These are phyloP conservation scores for Sonneratia alba DNA, from an alignment of 345 rosid species.

Conservation along the genomic window DNA sequence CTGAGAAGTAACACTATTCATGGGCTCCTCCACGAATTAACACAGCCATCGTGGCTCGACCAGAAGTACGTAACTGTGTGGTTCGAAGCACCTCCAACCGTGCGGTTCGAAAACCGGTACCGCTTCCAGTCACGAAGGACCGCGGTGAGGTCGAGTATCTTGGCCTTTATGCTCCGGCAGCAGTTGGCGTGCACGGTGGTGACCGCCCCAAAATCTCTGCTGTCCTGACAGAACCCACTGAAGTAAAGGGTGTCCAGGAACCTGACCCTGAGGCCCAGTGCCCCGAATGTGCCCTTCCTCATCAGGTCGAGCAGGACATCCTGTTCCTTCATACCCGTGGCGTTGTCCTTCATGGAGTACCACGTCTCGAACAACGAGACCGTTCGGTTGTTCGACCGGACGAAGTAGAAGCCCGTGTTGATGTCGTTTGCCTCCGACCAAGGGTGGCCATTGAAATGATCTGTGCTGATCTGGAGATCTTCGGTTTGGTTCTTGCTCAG, in stretches of 20 bases:
- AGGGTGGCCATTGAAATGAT: conserved; percentile 24
- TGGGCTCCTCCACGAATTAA: neutral
- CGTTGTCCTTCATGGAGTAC: conserved; percentile 48
- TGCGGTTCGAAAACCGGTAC: conserved; percentile 14
- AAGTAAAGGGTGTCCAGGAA: conserved; percentile 47
- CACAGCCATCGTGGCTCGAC: conserved; percentile 23
- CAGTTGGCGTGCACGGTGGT: conserved; percentile 79
- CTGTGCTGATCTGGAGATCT: conserved; percentile 34
- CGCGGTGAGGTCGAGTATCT: conserved; percentile 41
- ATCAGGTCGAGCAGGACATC: conserved; percentile 48
- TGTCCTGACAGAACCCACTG: conserved; percentile 74
- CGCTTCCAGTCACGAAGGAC: conserved; percentile 60
- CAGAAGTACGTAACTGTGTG: conserved; percentile 16
- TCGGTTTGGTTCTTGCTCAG: conserved; percentile 13
- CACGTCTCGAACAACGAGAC: conserved; percentile 46
- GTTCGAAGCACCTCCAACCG: neutral
- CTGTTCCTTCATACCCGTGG: conserved; percentile 56
- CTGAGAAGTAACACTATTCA: neutral
- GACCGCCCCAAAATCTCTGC: conserved; percentile 36
- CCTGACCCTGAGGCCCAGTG: conserved; percentile 31
- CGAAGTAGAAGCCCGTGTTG: conserved; percentile 67
- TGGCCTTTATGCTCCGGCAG: conserved; percentile 60
- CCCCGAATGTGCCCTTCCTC: conserved; percentile 19
- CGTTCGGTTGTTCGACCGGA: conserved; percentile 60
- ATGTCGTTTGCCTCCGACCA: conserved; percentile 26